Conservation (phyloP, 1,284 basidiomycete species). For the Neonothopanus nambi region DNA sequence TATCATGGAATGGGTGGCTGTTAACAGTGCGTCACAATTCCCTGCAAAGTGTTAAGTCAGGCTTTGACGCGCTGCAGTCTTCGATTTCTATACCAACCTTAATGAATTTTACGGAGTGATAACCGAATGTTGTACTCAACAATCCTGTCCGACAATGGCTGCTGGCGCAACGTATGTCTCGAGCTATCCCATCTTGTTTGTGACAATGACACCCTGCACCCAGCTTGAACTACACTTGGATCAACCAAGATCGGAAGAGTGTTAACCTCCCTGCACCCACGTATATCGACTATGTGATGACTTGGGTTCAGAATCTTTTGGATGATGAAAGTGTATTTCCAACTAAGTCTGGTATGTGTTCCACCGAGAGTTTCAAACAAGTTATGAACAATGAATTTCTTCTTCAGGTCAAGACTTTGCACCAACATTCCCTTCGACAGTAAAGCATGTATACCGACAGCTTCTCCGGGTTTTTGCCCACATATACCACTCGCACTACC, state of each 20-base stretch:
- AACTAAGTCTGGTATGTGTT: constrained; percentile 80
- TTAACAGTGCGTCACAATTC: constrained; percentile 73
- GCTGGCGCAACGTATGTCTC: constrained; percentile 80
- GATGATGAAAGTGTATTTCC: constrained; percentile 94
- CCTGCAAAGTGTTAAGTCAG: background rate
- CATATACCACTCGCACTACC: constrained; percentile 95
- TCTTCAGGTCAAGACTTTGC: constrained; percentile 86
- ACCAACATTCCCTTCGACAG: constrained; percentile 85
- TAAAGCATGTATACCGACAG: constrained; percentile 97
- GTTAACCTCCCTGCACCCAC: constrained; percentile 94
- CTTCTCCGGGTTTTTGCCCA: constrained; percentile 97
- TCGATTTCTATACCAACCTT: constrained; percentile 95
- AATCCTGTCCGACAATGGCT: constrained; percentile 91
- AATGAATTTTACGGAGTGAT: constrained; percentile 98
- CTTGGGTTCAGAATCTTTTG: constrained; percentile 93
- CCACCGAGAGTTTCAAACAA: constrained; percentile 6
- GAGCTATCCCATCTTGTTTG: background rate
- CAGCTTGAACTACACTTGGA: constrained; percentile 97
- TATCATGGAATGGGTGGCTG: constrained; percentile 98
- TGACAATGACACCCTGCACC: constrained; percentile 4
- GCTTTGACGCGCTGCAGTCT: constrained; percentile 52
- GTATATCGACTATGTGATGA: constrained; percentile 99
- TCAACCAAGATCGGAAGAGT: constrained; percentile 92
- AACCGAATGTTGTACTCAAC: constrained; percentile 91
- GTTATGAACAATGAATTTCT: too few relatives aligned